These are phyloP conservation scores for Claviceps humidiphila DNA, from an alignment of 2,329 filamentous ascomycete genomes.

Conservation along the genomic window DNA sequence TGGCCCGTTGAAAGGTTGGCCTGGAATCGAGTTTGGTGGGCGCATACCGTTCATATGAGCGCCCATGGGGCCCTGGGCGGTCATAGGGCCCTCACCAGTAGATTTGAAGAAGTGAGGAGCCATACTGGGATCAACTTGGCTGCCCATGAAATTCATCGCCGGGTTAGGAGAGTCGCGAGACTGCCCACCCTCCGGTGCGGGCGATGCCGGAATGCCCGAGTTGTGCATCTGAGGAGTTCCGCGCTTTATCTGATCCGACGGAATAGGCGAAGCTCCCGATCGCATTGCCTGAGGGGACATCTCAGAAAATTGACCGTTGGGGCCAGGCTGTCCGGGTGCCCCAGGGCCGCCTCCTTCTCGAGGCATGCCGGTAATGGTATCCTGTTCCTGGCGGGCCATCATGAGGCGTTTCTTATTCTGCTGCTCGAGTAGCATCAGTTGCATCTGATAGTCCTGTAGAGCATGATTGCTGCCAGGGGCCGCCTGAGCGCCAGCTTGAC, in stretches of 20 bases:
- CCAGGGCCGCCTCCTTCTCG: constrained; percentile 35
- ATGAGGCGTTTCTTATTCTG: constrained; percentile 78
- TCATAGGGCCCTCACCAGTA: constrained; percentile 41
- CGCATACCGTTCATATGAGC: constrained; percentile 52
- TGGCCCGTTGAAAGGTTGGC: constrained; percentile 40
- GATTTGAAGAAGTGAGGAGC: constrained; percentile 44
- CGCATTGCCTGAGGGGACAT: constrained; percentile 57
- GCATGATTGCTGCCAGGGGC: constrained; percentile 57
- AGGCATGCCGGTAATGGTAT: constrained; percentile 38
- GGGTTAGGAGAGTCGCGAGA: constrained; percentile 53
- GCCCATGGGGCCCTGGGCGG: constrained; percentile 24
- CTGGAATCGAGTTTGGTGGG: constrained; percentile 55
- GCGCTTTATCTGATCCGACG: constrained; percentile 66
- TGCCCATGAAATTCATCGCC: constrained; percentile 48
- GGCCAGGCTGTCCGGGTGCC: constrained; percentile 41
- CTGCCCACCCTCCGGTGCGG: constrained; percentile 54
- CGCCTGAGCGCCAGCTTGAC: constrained; percentile 32
- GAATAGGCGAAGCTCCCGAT: constrained; percentile 62
- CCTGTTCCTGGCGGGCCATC: constrained; percentile 73
- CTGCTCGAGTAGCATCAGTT: constrained; percentile 74
- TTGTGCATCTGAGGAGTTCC: constrained; percentile 61
- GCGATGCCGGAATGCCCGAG: constrained; percentile 51
- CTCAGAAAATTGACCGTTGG: constrained; percentile 54
- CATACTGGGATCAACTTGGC: constrained; percentile 49
- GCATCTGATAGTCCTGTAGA: constrained; percentile 80